These are phyloP conservation scores for Jacaranda mimosifolia DNA, from an alignment of 257 asterid genomes.

Conservation along the genomic window DNA sequence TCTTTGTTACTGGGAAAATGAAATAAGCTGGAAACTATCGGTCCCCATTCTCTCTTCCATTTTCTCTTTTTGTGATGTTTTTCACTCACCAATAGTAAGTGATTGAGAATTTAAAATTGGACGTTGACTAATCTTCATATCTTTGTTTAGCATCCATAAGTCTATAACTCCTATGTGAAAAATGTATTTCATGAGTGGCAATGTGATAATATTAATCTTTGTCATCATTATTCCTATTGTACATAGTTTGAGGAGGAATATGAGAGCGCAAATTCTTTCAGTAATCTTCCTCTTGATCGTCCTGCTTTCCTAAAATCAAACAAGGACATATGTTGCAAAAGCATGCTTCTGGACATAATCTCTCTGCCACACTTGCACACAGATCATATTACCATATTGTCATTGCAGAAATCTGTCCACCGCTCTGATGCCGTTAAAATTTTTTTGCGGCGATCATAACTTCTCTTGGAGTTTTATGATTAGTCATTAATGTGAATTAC, in stretches of 20 bases:
- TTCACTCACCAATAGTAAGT: neutral
- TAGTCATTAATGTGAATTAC: conserved; percentile 2
- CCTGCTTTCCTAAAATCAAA: neutral
- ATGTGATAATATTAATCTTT: neutral
- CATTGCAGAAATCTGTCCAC: neutral
- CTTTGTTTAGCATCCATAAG: neutral
- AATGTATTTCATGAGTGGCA: neutral
- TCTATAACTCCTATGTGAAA: neutral
- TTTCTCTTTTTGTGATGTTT: neutral
- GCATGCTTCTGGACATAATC: neutral
- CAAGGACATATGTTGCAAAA: neutral
- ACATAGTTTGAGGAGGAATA: neutral
- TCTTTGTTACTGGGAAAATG: neutral
- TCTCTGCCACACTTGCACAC: neutral
- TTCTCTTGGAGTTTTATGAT: neutral
- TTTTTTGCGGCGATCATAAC: neutral
- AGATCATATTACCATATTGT: neutral
- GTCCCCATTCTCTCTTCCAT: neutral
- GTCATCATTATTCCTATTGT: neutral
- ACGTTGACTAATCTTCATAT: neutral
- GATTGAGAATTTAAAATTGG: conserved; percentile 15
- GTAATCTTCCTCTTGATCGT: neutral
- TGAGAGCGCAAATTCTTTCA: neutral
- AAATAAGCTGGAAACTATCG: neutral
- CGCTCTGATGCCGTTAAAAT: neutral